Percentiles rank a stretch among this genome's conserved stretches.
phyloP scores from a whole-genome alignment of 75 land plant genomes.

The Pinus albicaulis region DNA sequence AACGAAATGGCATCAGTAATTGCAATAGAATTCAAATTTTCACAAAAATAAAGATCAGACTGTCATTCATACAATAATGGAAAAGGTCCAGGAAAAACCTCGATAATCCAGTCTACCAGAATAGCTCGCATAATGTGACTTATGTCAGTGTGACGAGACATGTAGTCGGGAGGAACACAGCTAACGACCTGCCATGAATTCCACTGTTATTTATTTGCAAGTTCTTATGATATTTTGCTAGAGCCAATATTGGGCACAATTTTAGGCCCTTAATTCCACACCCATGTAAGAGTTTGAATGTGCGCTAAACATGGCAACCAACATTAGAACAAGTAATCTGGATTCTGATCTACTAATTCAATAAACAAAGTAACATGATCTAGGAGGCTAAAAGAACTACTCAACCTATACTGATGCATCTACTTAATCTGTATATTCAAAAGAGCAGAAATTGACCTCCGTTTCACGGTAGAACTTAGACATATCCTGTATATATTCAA shows the following conservation, averaged over 20 bases:
- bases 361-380: neutral
- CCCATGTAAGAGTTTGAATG: too few relatives aligned
- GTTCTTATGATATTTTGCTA: too few relatives aligned
- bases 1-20: neutral
- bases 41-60: neutral
- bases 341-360: neutral
- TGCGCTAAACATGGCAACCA: too few relatives aligned
- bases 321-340: neutral
- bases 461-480: conserved; percentile 17
- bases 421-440: neutral
- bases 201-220: neutral
- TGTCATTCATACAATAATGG: neutral
- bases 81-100: conserved; percentile 37
- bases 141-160: conserved; percentile 64
- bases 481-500: conserved; percentile 30
- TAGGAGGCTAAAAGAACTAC: neutral
- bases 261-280: too few relatives aligned
- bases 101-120: conserved; percentile 87
- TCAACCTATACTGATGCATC: neutral
- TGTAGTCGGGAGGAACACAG: conserved; percentile 61
- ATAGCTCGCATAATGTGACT: conserved; percentile 84
- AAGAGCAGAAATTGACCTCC: conserved; percentile 21
- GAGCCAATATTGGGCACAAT: too few relatives aligned
- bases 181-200: conserved; percentile 22
- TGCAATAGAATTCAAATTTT: neutral